These are phyloP conservation scores for Trametes punicea DNA, from an alignment of 768 basidiomycete species.

Conservation along the genomic window DNA sequence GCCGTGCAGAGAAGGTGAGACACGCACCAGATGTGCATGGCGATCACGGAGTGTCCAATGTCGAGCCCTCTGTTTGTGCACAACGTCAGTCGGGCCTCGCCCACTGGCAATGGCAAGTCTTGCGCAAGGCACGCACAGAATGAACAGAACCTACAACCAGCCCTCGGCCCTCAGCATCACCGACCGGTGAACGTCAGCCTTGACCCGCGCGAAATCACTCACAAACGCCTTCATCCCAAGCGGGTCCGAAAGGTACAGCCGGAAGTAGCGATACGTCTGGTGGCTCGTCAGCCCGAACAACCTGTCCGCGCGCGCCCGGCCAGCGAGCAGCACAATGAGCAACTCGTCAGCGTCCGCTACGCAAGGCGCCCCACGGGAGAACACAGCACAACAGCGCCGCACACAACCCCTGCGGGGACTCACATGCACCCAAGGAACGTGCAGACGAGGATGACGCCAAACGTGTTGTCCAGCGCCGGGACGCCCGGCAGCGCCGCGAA, in stretches of 20 bases:
- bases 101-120: too few relatives aligned
- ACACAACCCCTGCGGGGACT: neutral
- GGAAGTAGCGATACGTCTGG: neutral
- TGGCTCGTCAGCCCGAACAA: neutral
- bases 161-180: too few relatives aligned
- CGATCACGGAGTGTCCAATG: neutral
- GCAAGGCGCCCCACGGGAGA: neutral
- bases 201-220: too few relatives aligned
- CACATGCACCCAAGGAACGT: conserved; percentile 12
- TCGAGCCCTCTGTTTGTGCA: conserved; percentile 6
- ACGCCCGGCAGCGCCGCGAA: too few relatives aligned
- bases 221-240: neutral
- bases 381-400: neutral
- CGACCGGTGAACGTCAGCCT: too few relatives aligned
- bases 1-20: neutral
- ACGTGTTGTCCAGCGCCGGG: conserved; percentile 1
- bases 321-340: too few relatives aligned
- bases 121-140: neutral
- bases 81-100: too few relatives aligned
- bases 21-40: conserved; percentile 3
- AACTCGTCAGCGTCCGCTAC: neutral
- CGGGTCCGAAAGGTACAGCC: neutral
- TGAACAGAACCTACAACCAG: neutral
- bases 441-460: conserved; percentile 7
- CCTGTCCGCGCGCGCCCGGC: neutral